Base-by-base conservation (phyloP, 495 filamentous ascomycete genomes). In the Astrothelium subdiscretum region DNA sequence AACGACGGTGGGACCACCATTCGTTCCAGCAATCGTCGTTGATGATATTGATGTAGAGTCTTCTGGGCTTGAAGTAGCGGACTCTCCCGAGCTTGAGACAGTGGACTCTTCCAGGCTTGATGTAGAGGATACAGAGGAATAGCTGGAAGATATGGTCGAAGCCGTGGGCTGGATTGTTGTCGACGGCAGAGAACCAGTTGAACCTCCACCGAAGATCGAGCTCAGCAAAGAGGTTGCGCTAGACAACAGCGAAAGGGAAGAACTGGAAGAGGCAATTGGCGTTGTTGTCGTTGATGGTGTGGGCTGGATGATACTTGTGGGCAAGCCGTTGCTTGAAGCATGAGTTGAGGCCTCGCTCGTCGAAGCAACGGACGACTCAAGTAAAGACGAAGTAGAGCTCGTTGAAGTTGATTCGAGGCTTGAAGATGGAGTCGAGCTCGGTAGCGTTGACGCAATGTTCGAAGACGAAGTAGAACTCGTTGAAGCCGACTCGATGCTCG, bases 31-130 rank as follows among this genome's bases (percentile, higher is more conserved):
- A 15, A 54, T 24, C 26, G 48, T 54, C 48, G 48, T n/a, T 0
- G 48, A 54, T 27, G 48, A 15, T 11, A 54, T 0, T 5, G 48
- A n/a, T 1, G 48, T 3, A 5, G 20, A 29, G 8, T 54, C 48
- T 29, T 61, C 59, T 4, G 59, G 5, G 59, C 59, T 61, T 52
- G 59, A 61, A 2, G 59, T 24, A n/a, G 59, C 11, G 13, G 29
- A 8, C 10, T 32, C 29, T n/a, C n/a, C n/a, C n/a, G n/a, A n/a
- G n/a, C n/a, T n/a, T n/a, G n/a, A n/a, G n/a, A n/a, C n/a, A n/a
- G n/a, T n/a, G n/a, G n/a, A n/a, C n/a, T n/a, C n/a, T n/a, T n/a
- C n/a, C n/a, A n/a, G n/a, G n/a, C n/a, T n/a, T n/a, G n/a, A n/a
- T n/a, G n/a, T n/a, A 48, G 42, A 4, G 3, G 42, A 20, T 48